Evolutionary conservation across 2,329 filamentous ascomycete genomes (phyloP), one percentile per base, ranked within the genome.

Genomic region (Bipolaris zeicola): DNA sequence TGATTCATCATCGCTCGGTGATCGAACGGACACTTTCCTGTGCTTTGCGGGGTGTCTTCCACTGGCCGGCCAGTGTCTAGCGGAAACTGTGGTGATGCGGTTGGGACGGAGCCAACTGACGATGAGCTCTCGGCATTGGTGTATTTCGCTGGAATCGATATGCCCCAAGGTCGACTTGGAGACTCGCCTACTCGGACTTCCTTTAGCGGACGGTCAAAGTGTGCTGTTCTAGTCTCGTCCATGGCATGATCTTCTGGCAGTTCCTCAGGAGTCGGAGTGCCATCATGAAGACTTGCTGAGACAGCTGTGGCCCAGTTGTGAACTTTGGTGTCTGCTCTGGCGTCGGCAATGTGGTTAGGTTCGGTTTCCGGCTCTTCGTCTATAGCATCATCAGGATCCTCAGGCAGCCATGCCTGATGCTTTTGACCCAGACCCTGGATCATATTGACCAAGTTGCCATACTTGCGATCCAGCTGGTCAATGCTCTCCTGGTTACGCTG

Each of bases 101-200:
- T 80, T 5, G 77, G 73, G 37, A 66, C 75, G 60, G 70, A 77
- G 59, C 71, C 70, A 14, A 76, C 74, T 5, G 77, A 80, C 2
- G 69, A 72, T 0, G 68, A 74, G 39, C 73, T 76, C 13, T 69
- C 69, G 8, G 72, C 69, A n/a, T 78, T 74, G 5, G 77, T 72
- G 55, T 80, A 81, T 57, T 78, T 76, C n/a, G 75, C 75, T 2
- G 93, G 93, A 0, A 97, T 88, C 5, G 87, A 86, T 50, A 97
- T 96, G 5, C 93, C 93, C 93, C 93, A 97, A 13, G 94, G 94
- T 42, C 94, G 84, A 74, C 90, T 96, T 5, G 94, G 94, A 13
- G 91, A 96, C 76, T 98, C 94, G 41, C 94, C 94, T 20, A 98
- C 87, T n/a, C 94, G 85, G 8, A 98, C 86, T 67, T 97, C 94